Evolutionary conservation across 805 yeast genomes (phyloP), one percentile per base, ranked within the genome.

Genomic region (Pichia heedii): DNA sequence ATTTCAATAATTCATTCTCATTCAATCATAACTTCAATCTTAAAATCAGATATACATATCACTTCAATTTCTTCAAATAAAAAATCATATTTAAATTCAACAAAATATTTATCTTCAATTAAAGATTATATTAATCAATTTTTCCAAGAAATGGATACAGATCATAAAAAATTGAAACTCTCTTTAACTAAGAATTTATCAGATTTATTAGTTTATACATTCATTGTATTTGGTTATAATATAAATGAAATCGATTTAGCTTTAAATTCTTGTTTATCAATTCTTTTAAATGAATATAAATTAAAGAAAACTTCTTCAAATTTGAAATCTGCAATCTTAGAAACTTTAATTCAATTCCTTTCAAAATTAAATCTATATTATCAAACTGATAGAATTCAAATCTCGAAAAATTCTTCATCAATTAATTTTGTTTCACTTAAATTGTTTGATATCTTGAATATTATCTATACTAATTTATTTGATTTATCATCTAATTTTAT

Each of bases 11-110:
- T 55, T 11, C 55, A 60, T 46, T 47, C 63, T 1, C 54, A 55
- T 42, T 61, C 59, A 36, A 51, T 59, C 12, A 42, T 55, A 20
- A 50, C 50, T 2, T 52, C 58, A 1, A 41, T 65, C 29, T 50
- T 64, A 26, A 63, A 57, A 44, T 59, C 67, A 1, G 67, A 63
- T 40, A 55, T 55, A 38, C 62, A 44, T 42, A 40, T 58, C 11
- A 21, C 53, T 2, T 45, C 56, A 3, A 46, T 60, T 8, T 44
- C 55, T 12, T 32, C 45, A n/a, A 40, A 55, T 6, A 60, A 54
- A 36, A 63, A 59, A 45, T 45, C 53, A 1, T n/a, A 40, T 11
- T 32, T 50, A 2, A 49, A 51, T 27, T 44, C 53, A 18, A 40
- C 44, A 21, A 50, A 52, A 36, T 63, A 59, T 39, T 40, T 62